These are phyloP conservation scores for Albatrellus ellisii DNA, from an alignment of 768 basidiomycete genomes.

Conservation along the genomic window DNA sequence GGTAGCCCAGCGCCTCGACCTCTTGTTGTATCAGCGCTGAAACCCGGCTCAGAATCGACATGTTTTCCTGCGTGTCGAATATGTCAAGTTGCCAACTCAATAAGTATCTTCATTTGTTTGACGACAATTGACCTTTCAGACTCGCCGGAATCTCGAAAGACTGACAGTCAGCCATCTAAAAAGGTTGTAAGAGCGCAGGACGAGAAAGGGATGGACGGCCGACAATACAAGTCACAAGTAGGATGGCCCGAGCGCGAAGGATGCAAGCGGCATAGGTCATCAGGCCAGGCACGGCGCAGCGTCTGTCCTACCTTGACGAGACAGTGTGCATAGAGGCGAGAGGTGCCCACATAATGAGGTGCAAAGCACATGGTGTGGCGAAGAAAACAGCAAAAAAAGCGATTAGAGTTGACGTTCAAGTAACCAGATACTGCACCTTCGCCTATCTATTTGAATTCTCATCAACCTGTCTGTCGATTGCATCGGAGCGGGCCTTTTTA, in stretches of 20 bases:
- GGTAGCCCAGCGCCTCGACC: constrained; percentile 3
- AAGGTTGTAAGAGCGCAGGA: constrained; percentile 1
- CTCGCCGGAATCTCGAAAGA: constrained; percentile 70
- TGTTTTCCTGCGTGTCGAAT: background rate
- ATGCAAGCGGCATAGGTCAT: too few relatives aligned
- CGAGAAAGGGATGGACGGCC: background rate
- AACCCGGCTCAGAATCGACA: background rate
- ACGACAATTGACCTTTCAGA: constrained; percentile 93
- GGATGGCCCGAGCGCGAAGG: too few relatives aligned
- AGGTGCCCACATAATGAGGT: too few relatives aligned
- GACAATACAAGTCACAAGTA: background rate
- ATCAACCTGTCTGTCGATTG: constrained; percentile 75
- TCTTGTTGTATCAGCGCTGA: background rate
- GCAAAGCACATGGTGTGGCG: background rate
- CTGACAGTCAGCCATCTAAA: background rate
- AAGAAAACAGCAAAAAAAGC: constrained; percentile 24
- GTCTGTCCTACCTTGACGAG: too few relatives aligned
- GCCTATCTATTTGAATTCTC: constrained; percentile 73
- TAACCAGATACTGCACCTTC: constrained; percentile 86
- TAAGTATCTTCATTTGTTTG: constrained; percentile 98
- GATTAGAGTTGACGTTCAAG: too few relatives aligned
- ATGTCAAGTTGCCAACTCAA: too few relatives aligned
- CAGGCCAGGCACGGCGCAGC: too few relatives aligned
- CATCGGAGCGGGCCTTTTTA: constrained; percentile 49
- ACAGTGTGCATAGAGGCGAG: too few relatives aligned